Percentiles rank a stretch among this genome's conserved stretches.
phyloP scores from a whole-genome alignment of 2,329 filamentous ascomycete genomes.

The Pseudocercospora eumusae region DNA sequence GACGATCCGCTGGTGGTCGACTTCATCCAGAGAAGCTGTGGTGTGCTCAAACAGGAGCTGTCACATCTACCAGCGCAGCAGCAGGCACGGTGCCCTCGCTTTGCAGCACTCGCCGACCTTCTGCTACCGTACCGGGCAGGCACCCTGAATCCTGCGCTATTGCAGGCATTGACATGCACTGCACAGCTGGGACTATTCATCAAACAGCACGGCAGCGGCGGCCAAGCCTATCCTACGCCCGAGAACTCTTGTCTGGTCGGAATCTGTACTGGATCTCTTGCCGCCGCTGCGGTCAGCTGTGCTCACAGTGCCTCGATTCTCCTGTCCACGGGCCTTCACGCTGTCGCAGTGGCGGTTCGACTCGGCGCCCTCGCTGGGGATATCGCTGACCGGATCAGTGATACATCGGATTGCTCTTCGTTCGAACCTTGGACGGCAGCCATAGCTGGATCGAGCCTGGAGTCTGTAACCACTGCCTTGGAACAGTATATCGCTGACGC shows the following conservation, averaged over 20 bases:
- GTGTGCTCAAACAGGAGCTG: conserved; percentile 22
- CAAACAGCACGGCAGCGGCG: conserved; percentile 21
- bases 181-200: conserved; percentile 29
- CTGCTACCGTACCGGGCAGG: conserved; percentile 21
- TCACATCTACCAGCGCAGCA: conserved; percentile 19
- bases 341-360: conserved; percentile 49
- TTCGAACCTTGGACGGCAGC: conserved; percentile 17
- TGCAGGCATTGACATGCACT: conserved; percentile 27
- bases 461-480: background rate
- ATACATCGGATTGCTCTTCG: background rate
- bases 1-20: conserved; percentile 22
- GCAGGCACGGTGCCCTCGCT: conserved; percentile 20
- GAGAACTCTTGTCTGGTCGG: conserved; percentile 23
- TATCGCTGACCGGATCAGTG: conserved; percentile 11
- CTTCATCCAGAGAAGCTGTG: conserved; percentile 24
- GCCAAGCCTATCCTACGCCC: conserved; percentile 22
- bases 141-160: conserved; percentile 26
- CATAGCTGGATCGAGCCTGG: conserved; percentile 7
- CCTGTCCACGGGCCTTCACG: conserved; percentile 33
- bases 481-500: background rate
- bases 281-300: conserved; percentile 30
- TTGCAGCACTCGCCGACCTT: conserved; percentile 17
- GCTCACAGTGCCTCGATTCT: conserved; percentile 22
- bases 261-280: conserved; percentile 30
- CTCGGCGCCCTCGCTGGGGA: conserved; percentile 40